Conservation (phyloP, 2,329 filamentous ascomycete genomes). For the Penicillium sp. region DNA sequence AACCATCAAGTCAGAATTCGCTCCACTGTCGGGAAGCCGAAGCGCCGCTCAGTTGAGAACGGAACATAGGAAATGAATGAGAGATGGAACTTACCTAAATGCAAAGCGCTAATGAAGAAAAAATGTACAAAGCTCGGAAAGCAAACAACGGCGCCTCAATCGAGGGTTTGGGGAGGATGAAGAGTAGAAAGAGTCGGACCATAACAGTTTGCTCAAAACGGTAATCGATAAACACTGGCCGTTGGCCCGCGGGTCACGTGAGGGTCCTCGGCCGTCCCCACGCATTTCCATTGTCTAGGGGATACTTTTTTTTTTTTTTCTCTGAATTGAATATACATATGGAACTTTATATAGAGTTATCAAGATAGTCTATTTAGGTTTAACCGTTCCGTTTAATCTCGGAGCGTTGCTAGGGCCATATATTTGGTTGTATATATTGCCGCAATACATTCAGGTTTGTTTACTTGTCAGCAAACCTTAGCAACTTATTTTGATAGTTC, state of each 20-base stretch:
- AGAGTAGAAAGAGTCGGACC: conserved; percentile 22
- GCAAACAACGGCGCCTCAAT: conserved; percentile 14
- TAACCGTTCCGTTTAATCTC: neutral
- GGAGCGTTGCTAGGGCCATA: neutral
- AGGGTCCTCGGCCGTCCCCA: neutral
- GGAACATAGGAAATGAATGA: conserved; percentile 10
- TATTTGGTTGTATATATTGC: neutral
- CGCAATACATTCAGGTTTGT: neutral
- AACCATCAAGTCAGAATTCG: conserved; percentile 21
- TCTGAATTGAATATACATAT: neutral
- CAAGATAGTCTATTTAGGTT: neutral
- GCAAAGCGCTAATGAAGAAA: conserved; percentile 30
- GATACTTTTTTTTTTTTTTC: neutral
- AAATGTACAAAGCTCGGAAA: conserved; percentile 28
- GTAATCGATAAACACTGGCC: conserved; percentile 44
- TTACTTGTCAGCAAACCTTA: neutral
- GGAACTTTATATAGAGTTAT: too few relatives aligned
- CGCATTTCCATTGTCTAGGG: neutral
- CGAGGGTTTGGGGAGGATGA: conserved; percentile 20
- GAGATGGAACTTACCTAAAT: conserved; percentile 21
- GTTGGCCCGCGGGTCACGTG: conserved; percentile 17
- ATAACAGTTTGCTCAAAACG: conserved; percentile 33
- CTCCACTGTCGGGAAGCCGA: conserved; percentile 19
- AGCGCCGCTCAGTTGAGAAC: conserved; percentile 6
- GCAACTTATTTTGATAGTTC: neutral